Base-by-base conservation (phyloP, 208 protist genomes). In the Leptomonas seymouri region DNA sequence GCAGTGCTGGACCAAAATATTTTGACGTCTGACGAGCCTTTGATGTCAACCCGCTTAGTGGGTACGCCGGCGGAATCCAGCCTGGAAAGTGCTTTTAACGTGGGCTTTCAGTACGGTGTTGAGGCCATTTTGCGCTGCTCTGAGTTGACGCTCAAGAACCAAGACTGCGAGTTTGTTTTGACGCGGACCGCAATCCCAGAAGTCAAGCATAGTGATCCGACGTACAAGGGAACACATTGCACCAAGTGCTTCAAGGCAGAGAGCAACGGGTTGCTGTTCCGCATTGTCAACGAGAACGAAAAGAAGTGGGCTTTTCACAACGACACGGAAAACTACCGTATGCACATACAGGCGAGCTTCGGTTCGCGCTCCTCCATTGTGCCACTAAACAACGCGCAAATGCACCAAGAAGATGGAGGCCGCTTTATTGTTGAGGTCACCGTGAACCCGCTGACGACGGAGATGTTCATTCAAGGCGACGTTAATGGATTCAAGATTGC, bases 281-380 rank as follows among this genome's bases (percentile, higher is more conserved):
- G 88, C 54, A 88, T 94, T 41, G 81, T 91, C 46, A 90, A 94
- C 72, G 76, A 84, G 15, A 66, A 73, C n/a, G 85, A 91, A 67
- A 79, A 85, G 53, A 84, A 77, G 46, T 94, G 88, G 88, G 85
- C 85, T 20, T 94, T 85, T 58, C 90, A 91, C 67, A 94, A 94
- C 50, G 85, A 94, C 67, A 90, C 88, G 14, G 79, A 54, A 21
- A 67, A 85, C 45, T 87, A 84, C 80, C 73, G 74, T 20, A 88
- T 94, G 66, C 69, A 66, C 34, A 77, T 94, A 5, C 65, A 62
- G 25, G 85, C 76, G 27, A 85, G 65, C 5, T 91, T 94, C 63
- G 85, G 85, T 8, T 36, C 76, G 18, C 78, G 81, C 41, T 94
- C 85, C 11, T 44, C 75, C 11, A 81, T 94, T 18, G 49, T 74